These are phyloP conservation scores for Candida golubevii DNA, from an alignment of 805 yeast species.

Conservation along the genomic window DNA sequence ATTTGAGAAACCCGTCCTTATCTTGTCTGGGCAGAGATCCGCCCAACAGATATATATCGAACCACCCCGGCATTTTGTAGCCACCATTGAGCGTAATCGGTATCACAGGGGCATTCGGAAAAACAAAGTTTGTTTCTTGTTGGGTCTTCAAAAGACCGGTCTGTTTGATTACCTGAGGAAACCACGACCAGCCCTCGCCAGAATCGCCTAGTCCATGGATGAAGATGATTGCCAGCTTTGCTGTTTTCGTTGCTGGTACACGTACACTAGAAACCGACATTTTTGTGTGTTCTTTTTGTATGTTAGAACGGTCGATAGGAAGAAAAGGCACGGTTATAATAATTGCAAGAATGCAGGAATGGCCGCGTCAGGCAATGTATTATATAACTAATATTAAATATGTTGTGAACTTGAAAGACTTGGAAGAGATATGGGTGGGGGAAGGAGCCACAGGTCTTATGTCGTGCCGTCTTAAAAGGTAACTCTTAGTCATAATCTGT, in stretches of 20 bases:
- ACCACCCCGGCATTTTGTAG: conserved; percentile 77
- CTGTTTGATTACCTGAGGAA: conserved; percentile 59
- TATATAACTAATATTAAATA: too few relatives aligned
- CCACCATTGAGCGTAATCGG: conserved; percentile 72
- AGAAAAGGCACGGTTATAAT: background rate
- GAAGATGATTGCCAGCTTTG: conserved; percentile 59
- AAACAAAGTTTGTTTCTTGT: conserved; percentile 58
- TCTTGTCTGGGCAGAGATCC: conserved; percentile 47
- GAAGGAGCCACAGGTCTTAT: too few relatives aligned
- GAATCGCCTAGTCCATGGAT: conserved; percentile 91
- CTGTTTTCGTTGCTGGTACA: conserved; percentile 26
- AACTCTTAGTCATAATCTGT: too few relatives aligned
- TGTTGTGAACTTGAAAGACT: too few relatives aligned
- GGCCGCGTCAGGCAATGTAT: too few relatives aligned
- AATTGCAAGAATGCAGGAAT: background rate
- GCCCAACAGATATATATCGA: conserved; percentile 62
- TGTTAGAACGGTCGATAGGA: too few relatives aligned
- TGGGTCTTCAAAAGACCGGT: conserved; percentile 43
- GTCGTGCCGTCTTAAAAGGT: too few relatives aligned
- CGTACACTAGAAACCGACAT: conserved; percentile 24
- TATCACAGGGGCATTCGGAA: conserved; percentile 81
- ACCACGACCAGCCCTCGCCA: conserved; percentile 84
- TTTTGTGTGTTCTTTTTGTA: background rate
- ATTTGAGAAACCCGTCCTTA: conserved; percentile 47
- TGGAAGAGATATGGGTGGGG: too few relatives aligned